Evolutionary conservation across 768 basidiomycete species (phyloP), one percentile per base, ranked within the genome.

Genomic region (Serpula lacrymans): DNA sequence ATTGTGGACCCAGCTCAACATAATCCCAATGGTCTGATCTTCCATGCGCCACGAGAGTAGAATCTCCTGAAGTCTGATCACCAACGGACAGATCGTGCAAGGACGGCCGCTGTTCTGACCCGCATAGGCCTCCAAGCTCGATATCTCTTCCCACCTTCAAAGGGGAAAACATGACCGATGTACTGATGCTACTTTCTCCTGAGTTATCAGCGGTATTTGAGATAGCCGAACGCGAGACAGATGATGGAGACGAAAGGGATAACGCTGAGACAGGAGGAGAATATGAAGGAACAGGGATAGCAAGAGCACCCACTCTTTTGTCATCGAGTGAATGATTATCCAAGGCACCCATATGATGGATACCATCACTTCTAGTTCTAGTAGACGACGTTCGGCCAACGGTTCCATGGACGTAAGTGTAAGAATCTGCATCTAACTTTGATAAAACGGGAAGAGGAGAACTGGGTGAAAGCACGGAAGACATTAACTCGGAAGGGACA

Each of bases 201-300:
- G 72, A 74, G 25, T 62, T 60, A 22, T 67, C 68, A 11, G 51
- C 55, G 26, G 60, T 53, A 13, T 53, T 57, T 1, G 72, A 73
- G 10, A 63, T 46, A 1, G 81, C 77, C 0, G 80, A 76, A 10
- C 62, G 67, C 1, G 83, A 83, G 10, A 70, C 63, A 2, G 83
- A 84, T 2, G 84, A 88, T n/a, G 66, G 77, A 3, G 87, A 88
- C n/a, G 87, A 88, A 50, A 82, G 75, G 1, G 87, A 90, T 12
- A 88, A 48, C 0, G 80, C 69, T 16, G 87, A 89, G 21, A 71
- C 65, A 1, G 86, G 81, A 11, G 87, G 87, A 2, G 87, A 88
- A 45, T 80, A 69, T 2, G 82, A 76, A 3, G 82, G 79, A 4
- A 82, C 59, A n/a, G 82, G 80, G 43, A 82, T 71, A 1, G 67